A percentile compares a stretch with the other conserved stretches of the same genome.
phyloP scores from a whole-genome alignment of 176 grass and related monocot species.

The Tuctoria greenei region DNA sequence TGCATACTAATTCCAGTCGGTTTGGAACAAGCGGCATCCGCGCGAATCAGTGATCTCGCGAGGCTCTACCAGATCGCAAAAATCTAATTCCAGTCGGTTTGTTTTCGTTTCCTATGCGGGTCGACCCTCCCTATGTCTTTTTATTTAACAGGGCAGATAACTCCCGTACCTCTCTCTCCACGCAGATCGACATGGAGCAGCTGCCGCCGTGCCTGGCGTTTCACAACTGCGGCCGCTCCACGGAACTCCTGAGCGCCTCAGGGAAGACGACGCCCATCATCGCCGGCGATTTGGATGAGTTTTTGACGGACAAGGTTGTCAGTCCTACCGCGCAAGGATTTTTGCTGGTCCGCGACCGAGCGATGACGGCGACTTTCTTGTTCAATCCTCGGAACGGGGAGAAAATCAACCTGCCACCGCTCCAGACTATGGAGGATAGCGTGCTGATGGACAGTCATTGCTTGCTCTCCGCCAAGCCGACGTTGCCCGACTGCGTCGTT shows the following conservation, averaged over 20 bases:
- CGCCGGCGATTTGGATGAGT: not conserved
- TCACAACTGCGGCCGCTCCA: not conserved
- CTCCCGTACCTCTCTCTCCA: too few relatives aligned
- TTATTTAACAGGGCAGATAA: too few relatives aligned
- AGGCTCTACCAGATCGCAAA: too few relatives aligned
- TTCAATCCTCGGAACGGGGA: not conserved
- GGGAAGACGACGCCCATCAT: not conserved
- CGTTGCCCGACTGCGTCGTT: not conserved
- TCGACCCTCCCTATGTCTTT: too few relatives aligned
- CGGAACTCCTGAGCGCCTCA: not conserved
- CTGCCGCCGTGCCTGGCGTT: too few relatives aligned
- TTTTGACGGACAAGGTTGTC: not conserved
- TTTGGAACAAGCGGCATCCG: too few relatives aligned
- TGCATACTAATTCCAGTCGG: too few relatives aligned
- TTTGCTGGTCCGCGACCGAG: not conserved
- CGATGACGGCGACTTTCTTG: not conserved
- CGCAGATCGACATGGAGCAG: too few relatives aligned
- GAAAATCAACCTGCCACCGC: not conserved
- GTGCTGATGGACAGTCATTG: not conserved
- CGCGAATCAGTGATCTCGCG: too few relatives aligned
- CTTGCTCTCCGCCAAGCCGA: not conserved
- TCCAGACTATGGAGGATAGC: not conserved
- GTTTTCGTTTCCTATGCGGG: too few relatives aligned
- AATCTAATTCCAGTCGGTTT: too few relatives aligned
- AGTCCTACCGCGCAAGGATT: not conserved